phyloP scores from a whole-genome alignment of 768 basidiomycete species.

The Piloderma croceum region DNA sequence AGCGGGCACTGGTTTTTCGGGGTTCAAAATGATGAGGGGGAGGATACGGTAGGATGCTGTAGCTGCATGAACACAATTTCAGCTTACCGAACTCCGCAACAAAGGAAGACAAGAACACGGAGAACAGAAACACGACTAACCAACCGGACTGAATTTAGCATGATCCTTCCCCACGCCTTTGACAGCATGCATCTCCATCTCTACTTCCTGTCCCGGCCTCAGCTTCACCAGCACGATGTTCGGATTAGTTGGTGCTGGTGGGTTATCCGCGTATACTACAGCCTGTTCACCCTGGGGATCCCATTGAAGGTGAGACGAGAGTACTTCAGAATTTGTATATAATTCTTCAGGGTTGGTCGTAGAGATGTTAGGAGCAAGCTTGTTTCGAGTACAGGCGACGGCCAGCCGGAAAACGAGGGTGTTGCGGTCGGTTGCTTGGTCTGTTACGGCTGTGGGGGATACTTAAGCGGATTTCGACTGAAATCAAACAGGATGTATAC shows the following conservation, averaged over 20 bases:
- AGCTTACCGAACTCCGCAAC: not conserved
- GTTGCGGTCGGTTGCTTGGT: constrained; percentile 78
- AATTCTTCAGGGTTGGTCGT: constrained; percentile 53
- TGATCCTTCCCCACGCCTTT: constrained; percentile 94
- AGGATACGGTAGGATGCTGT: constrained; percentile 94
- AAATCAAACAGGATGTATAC: constrained; percentile 22
- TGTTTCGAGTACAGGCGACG: constrained; percentile 58
- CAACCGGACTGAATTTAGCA: constrained; percentile 94
- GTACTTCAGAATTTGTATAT: constrained; percentile 67
- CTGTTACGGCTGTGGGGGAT: constrained; percentile 31
- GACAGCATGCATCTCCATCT: constrained; percentile 83
- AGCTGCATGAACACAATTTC: constrained; percentile 40
- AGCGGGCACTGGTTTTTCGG: constrained; percentile 75
- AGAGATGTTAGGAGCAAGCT: constrained; percentile 46
- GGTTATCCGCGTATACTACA: constrained; percentile 43
- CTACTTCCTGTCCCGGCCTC: constrained; percentile 82
- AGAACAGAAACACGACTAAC: constrained; percentile 41
- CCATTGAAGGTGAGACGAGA: constrained; percentile 68
- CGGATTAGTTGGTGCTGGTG: constrained; percentile 63
- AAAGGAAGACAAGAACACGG: not conserved
- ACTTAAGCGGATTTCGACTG: not conserved
- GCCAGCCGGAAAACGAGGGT: constrained; percentile 84
- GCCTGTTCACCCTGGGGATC: constrained; percentile 77
- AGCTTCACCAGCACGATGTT: constrained; percentile 90
- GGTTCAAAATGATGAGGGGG: constrained; percentile 71